These are phyloP conservation scores for Ophiocordyceps camponoti-rufipedis DNA, from an alignment of 2,329 filamentous ascomycete genomes.

Conservation along the genomic window DNA sequence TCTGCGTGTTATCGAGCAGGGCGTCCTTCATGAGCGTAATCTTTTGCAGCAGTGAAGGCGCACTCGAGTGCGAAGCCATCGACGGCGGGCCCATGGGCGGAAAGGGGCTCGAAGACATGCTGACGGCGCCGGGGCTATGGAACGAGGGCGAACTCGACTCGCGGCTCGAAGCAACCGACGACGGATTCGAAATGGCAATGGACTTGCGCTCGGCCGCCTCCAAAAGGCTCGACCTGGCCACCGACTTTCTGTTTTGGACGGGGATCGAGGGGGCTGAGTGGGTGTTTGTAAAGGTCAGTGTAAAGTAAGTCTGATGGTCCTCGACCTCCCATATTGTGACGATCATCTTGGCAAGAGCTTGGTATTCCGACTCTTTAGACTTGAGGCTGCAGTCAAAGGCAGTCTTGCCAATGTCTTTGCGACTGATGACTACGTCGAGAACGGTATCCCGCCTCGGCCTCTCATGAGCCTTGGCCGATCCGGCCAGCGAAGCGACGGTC, in stretches of 20 bases:
- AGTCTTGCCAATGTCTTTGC: slow-evolving; percentile 23
- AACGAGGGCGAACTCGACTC: slow-evolving; percentile 28
- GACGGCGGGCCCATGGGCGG: slow-evolving; percentile 49
- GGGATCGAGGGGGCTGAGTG: slow-evolving; percentile 18
- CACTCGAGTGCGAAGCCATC: slow-evolving; percentile 30
- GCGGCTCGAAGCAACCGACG: slow-evolving; percentile 27
- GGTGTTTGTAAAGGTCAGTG: slow-evolving; percentile 54
- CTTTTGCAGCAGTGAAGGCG: slow-evolving; percentile 53
- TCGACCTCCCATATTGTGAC: slow-evolving; percentile 57
- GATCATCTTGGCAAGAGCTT: slow-evolving; percentile 53
- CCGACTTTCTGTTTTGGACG: slow-evolving; percentile 15
- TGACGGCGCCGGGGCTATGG: slow-evolving; percentile 31
- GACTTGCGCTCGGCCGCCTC: slow-evolving; percentile 28
- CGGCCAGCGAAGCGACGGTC: slow-evolving; percentile 7
- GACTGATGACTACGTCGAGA: slow-evolving; percentile 49
- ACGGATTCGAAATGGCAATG: slow-evolving; percentile 23
- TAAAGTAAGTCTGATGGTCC: slow-evolving; percentile 50
- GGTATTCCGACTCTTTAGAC: slow-evolving; percentile 18
- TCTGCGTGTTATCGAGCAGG: slow-evolving; percentile 53
- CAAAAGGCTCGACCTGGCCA: slow-evolving; percentile 20
- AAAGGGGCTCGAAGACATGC: slow-evolving; percentile 39
- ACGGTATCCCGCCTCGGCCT: slow-evolving; percentile 37
- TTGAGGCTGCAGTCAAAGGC: slow-evolving; percentile 15
- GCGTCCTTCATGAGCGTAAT: slow-evolving; percentile 61
- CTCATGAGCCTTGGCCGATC: slow-evolving; percentile 4